Conservation (phyloP, 2,329 filamentous ascomycete species). For the Aspergillus sp. region DNA sequence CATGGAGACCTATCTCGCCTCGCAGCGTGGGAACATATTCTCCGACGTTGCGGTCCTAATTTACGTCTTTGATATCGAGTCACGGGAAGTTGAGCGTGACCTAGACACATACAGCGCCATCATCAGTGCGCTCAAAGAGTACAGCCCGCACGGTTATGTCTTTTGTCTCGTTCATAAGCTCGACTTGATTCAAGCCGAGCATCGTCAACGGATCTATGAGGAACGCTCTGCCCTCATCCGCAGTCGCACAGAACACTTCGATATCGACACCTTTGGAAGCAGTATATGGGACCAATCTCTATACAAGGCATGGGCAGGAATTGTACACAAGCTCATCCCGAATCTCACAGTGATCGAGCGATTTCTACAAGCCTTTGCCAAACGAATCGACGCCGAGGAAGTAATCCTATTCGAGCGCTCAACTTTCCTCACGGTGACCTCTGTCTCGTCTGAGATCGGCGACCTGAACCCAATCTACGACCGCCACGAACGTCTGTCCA, state of each 20-base stretch:
- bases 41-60: constrained; percentile 94
- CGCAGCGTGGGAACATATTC: constrained; percentile 95
- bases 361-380: constrained; percentile 77
- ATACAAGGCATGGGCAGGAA: constrained; percentile 97
- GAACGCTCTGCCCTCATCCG: constrained; percentile 77
- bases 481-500: constrained; percentile 90
- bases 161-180: constrained; percentile 99
- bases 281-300: constrained; percentile 98
- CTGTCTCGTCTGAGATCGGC: constrained; percentile 75
- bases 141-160: constrained; percentile 75
- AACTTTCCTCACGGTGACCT: constrained; percentile 94
- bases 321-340: constrained; percentile 96
- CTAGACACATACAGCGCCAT: constrained; percentile 90
- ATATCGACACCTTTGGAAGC: constrained; percentile 85
- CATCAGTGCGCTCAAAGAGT: constrained; percentile 83
- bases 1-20: constrained; percentile 96
- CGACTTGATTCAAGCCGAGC: constrained; percentile 82
- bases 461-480: constrained; percentile 83
- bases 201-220: constrained; percentile 79
- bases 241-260: constrained; percentile 69
- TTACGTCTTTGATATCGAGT: constrained; percentile 99
- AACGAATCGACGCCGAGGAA: constrained; percentile 88
- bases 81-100: constrained; percentile 88
- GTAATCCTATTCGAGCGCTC: constrained; percentile 92
- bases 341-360: constrained; percentile 86